Evolutionary conservation across 257 asterid genomes (phyloP).

Genomic region (Nicotiana tomentosiformis): DNA sequence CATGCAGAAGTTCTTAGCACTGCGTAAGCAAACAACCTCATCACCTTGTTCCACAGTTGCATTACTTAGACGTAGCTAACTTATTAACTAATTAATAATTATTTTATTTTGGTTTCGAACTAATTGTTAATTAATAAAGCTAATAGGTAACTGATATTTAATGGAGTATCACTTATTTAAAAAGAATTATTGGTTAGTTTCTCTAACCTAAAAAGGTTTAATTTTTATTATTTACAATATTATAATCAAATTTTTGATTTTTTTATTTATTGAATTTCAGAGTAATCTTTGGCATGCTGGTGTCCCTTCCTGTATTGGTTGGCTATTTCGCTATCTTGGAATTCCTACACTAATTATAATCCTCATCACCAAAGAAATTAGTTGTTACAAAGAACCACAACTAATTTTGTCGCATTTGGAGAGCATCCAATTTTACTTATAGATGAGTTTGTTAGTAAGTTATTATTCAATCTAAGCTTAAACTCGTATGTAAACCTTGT

Average conservation of each 20-base stretch:
- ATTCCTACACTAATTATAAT: conserved; percentile 24
- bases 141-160: neutral
- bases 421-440: too few species aligned
- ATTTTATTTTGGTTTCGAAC: neutral
- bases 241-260: neutral
- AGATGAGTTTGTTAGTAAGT: too few species aligned
- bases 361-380: neutral
- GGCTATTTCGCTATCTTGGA: conserved; percentile 48
- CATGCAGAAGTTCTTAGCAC: conserved; percentile 68
- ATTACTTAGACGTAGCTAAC: too few species aligned
- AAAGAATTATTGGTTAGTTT: neutral
- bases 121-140: neutral
- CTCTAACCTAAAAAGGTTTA: neutral
- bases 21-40: conserved; percentile 29
- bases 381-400: too few species aligned
- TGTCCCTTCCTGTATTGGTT: conserved; percentile 52
- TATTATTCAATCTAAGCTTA: too few species aligned
- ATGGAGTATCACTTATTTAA: neutral
- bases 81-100: too few species aligned
- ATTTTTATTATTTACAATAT: neutral
- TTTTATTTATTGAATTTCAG: conserved; percentile 22
- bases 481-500: too few species aligned
- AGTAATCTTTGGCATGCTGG: conserved; percentile 59
- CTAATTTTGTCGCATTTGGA: too few species aligned
- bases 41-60: neutral